Evolutionary conservation across 2,329 filamentous ascomycete species (phyloP), one percentile per base, ranked within the genome.

Genomic region (Penicillium sclerotigenum): DNA sequence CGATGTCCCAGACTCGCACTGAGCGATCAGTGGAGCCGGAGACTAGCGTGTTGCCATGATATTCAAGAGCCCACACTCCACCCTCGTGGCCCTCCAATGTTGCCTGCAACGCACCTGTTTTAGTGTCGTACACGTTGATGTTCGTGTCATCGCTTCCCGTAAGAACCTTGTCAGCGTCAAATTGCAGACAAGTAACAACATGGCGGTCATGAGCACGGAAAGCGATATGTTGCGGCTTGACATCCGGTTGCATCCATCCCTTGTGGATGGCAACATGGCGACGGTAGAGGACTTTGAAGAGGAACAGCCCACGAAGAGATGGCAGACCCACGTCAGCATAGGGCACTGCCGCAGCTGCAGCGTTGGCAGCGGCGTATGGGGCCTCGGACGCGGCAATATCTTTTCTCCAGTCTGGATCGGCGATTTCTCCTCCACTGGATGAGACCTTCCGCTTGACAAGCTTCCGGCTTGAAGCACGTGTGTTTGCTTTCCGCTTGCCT

Each of bases 1-100:
- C 91, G 61, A 99, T 97, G 71, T 99, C 93, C 94, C 94, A 99
- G 0, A 99, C 93, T n/a, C 94, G 87, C n/a, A 99, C 94, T 11
- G 94, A 96, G 45, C 94, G 83, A 74, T 99, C 94, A 0, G 94
- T 99, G 7, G 92, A 97, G 2, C 94, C 94, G 16, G 94, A 99
- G 2, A 99, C 94, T 20, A 99, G 79, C 16, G 90, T 91, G 70
- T 97, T 97, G 48, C 92, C 93, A 70, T 97, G 88, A 70, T 97
- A 99, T 72, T 97, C 92, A 51, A 99, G 77, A 29, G 94, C 94
- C 94, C 94, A 99, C 1, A 99, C 94, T 43, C 94, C 94, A 33
- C 94, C 94, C 73, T 99, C 94, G 65, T 99, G 94, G 2, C 94
- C 94, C 67, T 92, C 88, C 2, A 99, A 84, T 61, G 88, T 90